Conservation (phyloP, 768 basidiomycete species). For the Leccinum ochraceum region DNA sequence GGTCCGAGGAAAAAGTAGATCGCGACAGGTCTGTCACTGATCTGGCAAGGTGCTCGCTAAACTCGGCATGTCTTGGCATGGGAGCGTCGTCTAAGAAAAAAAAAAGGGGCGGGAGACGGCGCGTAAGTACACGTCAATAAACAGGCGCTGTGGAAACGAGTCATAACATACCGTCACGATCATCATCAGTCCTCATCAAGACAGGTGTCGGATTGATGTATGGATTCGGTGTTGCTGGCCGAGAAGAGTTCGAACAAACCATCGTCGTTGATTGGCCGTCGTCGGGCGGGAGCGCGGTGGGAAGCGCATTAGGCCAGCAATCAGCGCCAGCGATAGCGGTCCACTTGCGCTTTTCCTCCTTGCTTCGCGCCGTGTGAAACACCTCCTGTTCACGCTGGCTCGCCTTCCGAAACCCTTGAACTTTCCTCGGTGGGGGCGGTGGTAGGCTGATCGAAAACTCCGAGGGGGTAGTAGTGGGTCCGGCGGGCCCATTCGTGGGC, state of each 20-base stretch:
- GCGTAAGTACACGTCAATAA: background rate
- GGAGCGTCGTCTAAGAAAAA: conserved; percentile 13
- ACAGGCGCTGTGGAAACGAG: background rate
- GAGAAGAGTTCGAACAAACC: conserved; percentile 16
- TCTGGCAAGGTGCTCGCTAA: background rate
- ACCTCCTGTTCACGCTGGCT: conserved; percentile 19
- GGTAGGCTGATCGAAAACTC: conserved; percentile 33
- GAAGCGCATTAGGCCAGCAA: conserved; percentile 27
- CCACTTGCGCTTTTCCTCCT: conserved; percentile 16
- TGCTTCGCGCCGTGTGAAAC: conserved; percentile 17
- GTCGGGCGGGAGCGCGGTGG: conserved; percentile 3
- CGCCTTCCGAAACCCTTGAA: conserved; percentile 15
- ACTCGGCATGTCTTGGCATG: conserved; percentile 14
- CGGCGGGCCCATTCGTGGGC: conserved; percentile 17
- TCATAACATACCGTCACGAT: conserved; percentile 23
- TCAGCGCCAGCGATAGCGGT: conserved; percentile 17
- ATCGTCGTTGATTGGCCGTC: conserved; percentile 3
- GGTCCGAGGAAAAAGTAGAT: conserved; percentile 5
- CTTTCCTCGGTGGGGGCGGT: conserved; percentile 35
- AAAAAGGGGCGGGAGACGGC: background rate
- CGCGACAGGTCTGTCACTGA: conserved; percentile 1
- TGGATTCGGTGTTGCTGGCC: conserved; percentile 32
- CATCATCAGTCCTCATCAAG: conserved; percentile 12
- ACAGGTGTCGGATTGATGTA: conserved; percentile 40
- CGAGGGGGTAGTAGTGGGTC: conserved; percentile 2